Percentiles rank a stretch among this genome's conserved stretches.
Evolutionary conservation across 768 basidiomycete species (phyloP).

Genomic region (Rhodosporidiobolus sp.): DNA sequence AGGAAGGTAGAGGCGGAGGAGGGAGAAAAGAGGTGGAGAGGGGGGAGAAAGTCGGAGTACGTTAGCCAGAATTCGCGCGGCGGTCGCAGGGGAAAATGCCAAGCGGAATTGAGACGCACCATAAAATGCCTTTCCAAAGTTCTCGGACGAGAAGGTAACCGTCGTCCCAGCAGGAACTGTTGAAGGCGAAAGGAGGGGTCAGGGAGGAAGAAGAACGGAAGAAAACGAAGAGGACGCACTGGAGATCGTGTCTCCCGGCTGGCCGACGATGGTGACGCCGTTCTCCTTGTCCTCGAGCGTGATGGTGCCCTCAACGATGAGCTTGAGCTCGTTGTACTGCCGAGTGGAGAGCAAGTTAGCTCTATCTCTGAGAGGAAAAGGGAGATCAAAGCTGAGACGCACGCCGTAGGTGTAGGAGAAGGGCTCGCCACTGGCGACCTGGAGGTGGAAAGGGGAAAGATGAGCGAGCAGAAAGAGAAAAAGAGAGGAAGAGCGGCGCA

Average conservation of each 20-base stretch:
- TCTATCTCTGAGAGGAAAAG: neutral
- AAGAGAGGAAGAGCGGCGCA: neutral
- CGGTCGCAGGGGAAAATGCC: no score
- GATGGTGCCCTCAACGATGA: slow-evolving; percentile 15
- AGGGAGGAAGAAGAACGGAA: neutral
- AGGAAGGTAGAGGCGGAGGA: no score
- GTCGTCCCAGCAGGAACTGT: slow-evolving; percentile 2
- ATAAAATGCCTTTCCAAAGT: neutral
- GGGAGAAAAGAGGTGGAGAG: no score
- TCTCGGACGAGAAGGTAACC: neutral
- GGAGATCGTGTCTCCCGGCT: slow-evolving; percentile 1
- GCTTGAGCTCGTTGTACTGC: slow-evolving; percentile 17
- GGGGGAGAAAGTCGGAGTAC: no score
- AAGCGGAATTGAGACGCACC: no score
- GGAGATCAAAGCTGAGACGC: neutral
- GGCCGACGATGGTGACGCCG: neutral
- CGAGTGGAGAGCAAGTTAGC: no score
- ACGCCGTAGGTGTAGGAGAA: slow-evolving; percentile 23
- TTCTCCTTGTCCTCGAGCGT: neutral
- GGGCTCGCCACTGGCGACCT: neutral
- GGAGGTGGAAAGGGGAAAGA: no score
- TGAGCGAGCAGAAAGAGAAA: no score
- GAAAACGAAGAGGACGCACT: neutral
- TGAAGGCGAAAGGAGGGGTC: rapidly evolving
- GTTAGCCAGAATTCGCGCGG: no score